phyloP scores from a whole-genome alignment of 2,329 filamentous ascomycete genomes.

The Colletotrichum phormii region DNA sequence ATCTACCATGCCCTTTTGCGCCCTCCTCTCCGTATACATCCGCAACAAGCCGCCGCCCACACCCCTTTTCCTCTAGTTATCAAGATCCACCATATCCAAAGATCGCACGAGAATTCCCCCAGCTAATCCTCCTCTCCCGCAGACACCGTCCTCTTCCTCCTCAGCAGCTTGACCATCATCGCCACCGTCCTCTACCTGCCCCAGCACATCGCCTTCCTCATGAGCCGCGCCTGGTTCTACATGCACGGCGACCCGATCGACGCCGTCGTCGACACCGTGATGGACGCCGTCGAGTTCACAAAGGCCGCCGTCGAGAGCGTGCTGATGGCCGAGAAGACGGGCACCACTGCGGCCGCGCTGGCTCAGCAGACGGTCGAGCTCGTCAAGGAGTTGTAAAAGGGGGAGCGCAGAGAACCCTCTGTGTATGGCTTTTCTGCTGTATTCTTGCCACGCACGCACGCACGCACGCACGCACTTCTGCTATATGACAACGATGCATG shows the following conservation, averaged over 20 bases:
- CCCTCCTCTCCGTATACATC: background rate
- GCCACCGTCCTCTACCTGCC: slow-evolving; percentile 93
- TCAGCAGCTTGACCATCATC: slow-evolving; percentile 86
- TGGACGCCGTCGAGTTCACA: slow-evolving; percentile 60
- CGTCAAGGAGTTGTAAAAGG: slow-evolving; percentile 51
- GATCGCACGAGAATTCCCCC: background rate
- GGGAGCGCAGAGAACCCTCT: background rate
- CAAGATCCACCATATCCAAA: too few relatives aligned
- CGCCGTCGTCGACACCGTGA: slow-evolving; percentile 73
- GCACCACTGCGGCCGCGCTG: slow-evolving; percentile 21
- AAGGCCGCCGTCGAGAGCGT: slow-evolving; percentile 52
- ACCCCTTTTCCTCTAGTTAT: background rate
- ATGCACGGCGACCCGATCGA: slow-evolving; percentile 82
- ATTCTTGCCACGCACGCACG: too few relatives aligned
- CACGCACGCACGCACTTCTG: background rate
- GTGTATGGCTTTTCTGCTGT: too few relatives aligned
- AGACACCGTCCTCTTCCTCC: slow-evolving; percentile 94
- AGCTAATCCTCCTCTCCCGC: slow-evolving; percentile 14
- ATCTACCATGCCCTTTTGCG: slow-evolving; percentile 3
- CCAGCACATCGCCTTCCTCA: slow-evolving; percentile 86
- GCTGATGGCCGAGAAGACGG: slow-evolving; percentile 39
- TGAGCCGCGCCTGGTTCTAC: slow-evolving; percentile 93
- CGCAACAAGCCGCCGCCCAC: background rate
- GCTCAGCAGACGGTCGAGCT: slow-evolving; percentile 42
- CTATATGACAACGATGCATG: slow-evolving; percentile 15